Evolutionary conservation across 164 flowering plant species (phyloP), one percentile per base, ranked within the genome.

Genomic region (Aristolochia contorta): DNA sequence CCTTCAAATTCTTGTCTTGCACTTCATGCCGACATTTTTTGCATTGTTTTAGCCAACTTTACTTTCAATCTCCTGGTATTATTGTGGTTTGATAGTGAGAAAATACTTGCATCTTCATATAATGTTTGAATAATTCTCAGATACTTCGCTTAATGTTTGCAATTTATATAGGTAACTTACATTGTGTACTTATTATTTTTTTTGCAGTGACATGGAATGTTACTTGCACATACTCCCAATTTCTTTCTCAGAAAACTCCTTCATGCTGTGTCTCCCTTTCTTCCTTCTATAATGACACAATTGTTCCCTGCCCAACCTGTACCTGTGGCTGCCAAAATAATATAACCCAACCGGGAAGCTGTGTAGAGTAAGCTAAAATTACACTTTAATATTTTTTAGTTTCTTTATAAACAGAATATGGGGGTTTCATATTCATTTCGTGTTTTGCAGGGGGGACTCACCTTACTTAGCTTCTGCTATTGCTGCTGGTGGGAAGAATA

Each of bases 171-270:
- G 43, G 7, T 37, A 37, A 3, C 43, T 37, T 37, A 37, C 43
- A 8, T 37, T 10, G 1, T 37, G 3, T 8, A 10, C 43, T 10
- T 37, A 4, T 37, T 37, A 23, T 25, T 22, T 53, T n/a, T 25
- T 59, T 60, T 54, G 62, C 81, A 89, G 96, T 84, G 96, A 89
- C 94, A n/a, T 86, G 93, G 96, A 86, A 89, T 30, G 80, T 82
- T 59, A 82, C 91, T 5, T 87, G 97, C 76, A 85, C 82, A 12
- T 90, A 85, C 57, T 90, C 97, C 4, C 97, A 89, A 57, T 87
- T 89, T 67, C 75, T 85, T 63, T 77, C 95, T 56, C 82, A 75
- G 65, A 89, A 74, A 64, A 76, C 86, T n/a, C 97, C 91, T 0
- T 74, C 86, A 16, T 89, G 97, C 57, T 89, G 97, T 65, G 97